These are phyloP conservation scores for Extremus antarcticus DNA, from an alignment of 495 filamentous ascomycete species.

Conservation along the genomic window DNA sequence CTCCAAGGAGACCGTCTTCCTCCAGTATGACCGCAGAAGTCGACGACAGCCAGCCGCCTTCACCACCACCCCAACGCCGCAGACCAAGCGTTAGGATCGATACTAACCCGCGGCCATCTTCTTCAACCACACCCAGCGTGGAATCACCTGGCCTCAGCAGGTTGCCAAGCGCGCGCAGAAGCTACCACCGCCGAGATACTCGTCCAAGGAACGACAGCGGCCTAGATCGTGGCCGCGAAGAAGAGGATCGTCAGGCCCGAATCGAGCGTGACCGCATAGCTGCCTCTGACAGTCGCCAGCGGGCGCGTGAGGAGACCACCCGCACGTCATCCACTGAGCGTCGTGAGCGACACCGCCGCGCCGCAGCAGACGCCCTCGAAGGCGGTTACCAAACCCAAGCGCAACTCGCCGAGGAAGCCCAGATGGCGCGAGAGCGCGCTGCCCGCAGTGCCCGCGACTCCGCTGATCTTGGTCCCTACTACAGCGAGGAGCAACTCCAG, in stretches of 20 bases:
- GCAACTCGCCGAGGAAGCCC: constrained; percentile 3
- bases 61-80: background rate
- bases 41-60: background rate
- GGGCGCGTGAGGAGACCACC: no score
- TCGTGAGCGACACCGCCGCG: constrained; percentile 6
- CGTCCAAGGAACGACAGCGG: background rate
- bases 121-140: background rate
- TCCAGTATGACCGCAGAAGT: constrained; percentile 8
- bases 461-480: background rate
- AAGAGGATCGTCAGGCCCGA: constrained; percentile 10
- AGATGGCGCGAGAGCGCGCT: constrained; percentile 11
- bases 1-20: background rate
- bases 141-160: constrained; percentile 12
- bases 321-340: background rate
- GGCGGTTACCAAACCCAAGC: background rate
- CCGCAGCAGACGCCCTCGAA: constrained; percentile 7
- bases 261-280: constrained; percentile 10
- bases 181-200: background rate
- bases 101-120: background rate
- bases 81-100: constrained; percentile 9
- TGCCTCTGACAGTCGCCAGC: constrained; percentile 9
- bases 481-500: constrained; percentile 4
- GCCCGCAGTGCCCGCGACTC: background rate
- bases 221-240: background rate
- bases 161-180: background rate